phyloP scores from a whole-genome alignment of 371 early-diverging fungal genomes.

The Capillidium heterosporum region DNA sequence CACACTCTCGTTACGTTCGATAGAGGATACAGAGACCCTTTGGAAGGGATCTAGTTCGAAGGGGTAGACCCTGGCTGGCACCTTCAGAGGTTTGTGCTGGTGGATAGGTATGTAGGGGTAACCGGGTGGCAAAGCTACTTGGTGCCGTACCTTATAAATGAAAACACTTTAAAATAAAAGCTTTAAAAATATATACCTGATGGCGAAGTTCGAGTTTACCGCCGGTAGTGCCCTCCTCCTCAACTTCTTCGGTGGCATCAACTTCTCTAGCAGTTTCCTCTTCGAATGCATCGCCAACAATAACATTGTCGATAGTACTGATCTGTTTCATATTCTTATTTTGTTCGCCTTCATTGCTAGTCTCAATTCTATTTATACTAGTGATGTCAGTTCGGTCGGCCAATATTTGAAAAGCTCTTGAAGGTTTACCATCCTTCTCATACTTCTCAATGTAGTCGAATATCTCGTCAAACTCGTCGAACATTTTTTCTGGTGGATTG shows the following conservation, averaged over 20 bases:
- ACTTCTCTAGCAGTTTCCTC: conserved; percentile 1
- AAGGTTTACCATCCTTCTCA: no score
- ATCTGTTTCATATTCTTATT: no score
- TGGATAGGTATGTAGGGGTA: conserved; percentile 75
- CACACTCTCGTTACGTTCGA: conserved; percentile 93
- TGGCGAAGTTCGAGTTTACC: conserved; percentile 4
- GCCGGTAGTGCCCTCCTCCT: neutral
- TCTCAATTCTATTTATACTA: no score
- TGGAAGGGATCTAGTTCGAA: conserved; percentile 99
- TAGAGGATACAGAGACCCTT: conserved; percentile 71
- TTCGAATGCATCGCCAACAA: neutral
- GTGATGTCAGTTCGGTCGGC: no score
- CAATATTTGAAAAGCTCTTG: no score
- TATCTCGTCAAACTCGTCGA: no score
- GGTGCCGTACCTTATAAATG: conserved; percentile 58
- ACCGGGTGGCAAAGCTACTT: conserved; percentile 81
- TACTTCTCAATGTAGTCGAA: no score
- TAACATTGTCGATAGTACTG: no score
- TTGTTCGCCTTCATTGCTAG: no score
- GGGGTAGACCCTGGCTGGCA: conserved; percentile 79
- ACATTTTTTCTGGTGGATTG: no score
- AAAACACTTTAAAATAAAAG: neutral
- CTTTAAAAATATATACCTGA: conserved; percentile 1
- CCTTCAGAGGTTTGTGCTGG: conserved; percentile 56
- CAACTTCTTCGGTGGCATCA: no score